These are phyloP conservation scores for Luffa aegyptiaca DNA, from an alignment of 306 rosid genomes.

Conservation along the genomic window DNA sequence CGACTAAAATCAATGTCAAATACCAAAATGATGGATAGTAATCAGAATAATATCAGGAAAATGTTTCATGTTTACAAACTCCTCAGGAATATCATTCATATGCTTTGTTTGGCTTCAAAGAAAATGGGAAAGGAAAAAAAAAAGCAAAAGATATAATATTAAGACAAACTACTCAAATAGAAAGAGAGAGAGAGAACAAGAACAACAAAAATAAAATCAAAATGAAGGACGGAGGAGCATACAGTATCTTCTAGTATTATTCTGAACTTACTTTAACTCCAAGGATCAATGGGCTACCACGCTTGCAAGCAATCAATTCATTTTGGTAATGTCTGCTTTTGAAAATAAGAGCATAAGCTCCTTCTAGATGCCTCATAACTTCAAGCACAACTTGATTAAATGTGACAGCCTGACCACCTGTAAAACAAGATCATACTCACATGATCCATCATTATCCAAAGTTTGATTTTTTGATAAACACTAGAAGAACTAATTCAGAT, in stretches of 20 bases:
- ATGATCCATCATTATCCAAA: background rate
- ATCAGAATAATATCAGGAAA: background rate
- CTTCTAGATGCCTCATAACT: conserved; percentile 99
- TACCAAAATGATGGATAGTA: background rate
- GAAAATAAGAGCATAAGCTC: conserved; percentile 97
- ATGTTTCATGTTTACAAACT: background rate
- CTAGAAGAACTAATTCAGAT: background rate
- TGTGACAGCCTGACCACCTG: conserved; percentile 74
- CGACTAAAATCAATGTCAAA: background rate
- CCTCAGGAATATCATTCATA: background rate
- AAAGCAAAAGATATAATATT: background rate
- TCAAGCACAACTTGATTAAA: conserved; percentile 93
- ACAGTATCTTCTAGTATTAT: background rate
- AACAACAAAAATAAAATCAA: no score
- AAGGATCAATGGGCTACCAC: conserved; percentile 88
- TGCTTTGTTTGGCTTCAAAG: background rate
- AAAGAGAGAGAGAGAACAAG: no score
- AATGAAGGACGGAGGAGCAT: background rate
- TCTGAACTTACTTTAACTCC: conserved; percentile 76
- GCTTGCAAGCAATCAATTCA: conserved; percentile 98
- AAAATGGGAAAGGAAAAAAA: background rate
- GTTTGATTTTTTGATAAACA: background rate
- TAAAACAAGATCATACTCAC: conserved; percentile 14
- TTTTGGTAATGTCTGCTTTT: conserved; percentile 88
- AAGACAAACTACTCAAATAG: background rate